These are phyloP conservation scores for Fusarium sp. DNA, from an alignment of 2,329 filamentous ascomycete species.

Conservation along the genomic window DNA sequence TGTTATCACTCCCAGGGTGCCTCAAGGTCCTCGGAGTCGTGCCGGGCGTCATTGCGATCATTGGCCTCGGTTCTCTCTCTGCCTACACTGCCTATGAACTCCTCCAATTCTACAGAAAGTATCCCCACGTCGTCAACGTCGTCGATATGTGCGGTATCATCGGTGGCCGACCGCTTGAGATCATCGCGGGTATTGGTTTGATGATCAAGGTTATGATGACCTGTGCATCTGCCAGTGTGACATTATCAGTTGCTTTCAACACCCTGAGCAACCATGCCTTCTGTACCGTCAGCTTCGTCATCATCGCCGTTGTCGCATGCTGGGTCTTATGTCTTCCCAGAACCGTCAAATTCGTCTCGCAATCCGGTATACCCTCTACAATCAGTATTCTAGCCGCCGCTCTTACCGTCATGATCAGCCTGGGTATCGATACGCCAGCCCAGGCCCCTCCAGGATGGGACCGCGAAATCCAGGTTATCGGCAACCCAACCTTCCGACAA, in stretches of 20 bases:
- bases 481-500: slow-evolving; percentile 38
- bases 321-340: slow-evolving; percentile 69
- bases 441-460: slow-evolving; percentile 40
- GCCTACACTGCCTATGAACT: slow-evolving; percentile 58
- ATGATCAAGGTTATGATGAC: slow-evolving; percentile 76
- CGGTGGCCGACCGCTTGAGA: slow-evolving; percentile 40
- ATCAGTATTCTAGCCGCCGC: slow-evolving; percentile 41
- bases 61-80: slow-evolving; percentile 70
- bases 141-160: slow-evolving; percentile 71
- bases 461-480: slow-evolving; percentile 34
- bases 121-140: slow-evolving; percentile 73
- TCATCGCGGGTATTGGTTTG: slow-evolving; percentile 63
- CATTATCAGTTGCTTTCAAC: slow-evolving; percentile 71
- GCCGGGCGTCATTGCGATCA: slow-evolving; percentile 72
- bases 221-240: slow-evolving; percentile 69
- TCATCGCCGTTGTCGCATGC: slow-evolving; percentile 67
- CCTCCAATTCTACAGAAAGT: slow-evolving; percentile 72
- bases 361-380: slow-evolving; percentile 40
- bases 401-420: slow-evolving; percentile 43
- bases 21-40: slow-evolving; percentile 72
- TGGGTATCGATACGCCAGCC: slow-evolving; percentile 30
- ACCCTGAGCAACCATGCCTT: slow-evolving; percentile 66
- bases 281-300: slow-evolving; percentile 70
- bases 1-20: slow-evolving; percentile 73
- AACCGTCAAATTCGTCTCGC: slow-evolving; percentile 58